Evolutionary conservation across 1,284 basidiomycete species (phyloP), one percentile per base, ranked within the genome.

Genomic region (Coniophora puteana): DNA sequence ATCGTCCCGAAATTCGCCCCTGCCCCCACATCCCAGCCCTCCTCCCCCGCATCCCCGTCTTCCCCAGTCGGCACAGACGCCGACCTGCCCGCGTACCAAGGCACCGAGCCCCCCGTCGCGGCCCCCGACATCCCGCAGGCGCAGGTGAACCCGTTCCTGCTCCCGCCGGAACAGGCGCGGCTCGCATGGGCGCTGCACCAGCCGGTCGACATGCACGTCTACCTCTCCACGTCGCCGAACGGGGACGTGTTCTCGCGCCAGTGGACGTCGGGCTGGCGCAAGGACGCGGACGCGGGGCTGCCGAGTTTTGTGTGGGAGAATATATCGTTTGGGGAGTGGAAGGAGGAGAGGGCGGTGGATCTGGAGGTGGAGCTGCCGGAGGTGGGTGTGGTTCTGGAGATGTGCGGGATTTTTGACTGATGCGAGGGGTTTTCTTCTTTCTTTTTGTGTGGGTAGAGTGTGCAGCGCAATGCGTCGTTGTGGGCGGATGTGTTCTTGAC

Each of bases 401-500:
- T 30, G n/a, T 21, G 17, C 44, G 12, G n/a, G n/a, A n/a, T n/a
- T n/a, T n/a, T 17, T 27, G 36, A 41, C 5, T 38, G 23, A 21
- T 29, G 41, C 36, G 26, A 6, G 40, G 16, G 16, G n/a, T n/a
- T n/a, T n/a, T n/a, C n/a, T n/a, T n/a, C n/a, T n/a, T 12, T 38
- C 42, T 42, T 22, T 47, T 24, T 24, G 16, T 26, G 38, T 33
- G 22, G 35, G 25, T 46, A 93, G 84, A 72, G 69, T 33, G 93
- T 95, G 5, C 70, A 85, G 53, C 71, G 75, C 44, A 96, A 96
- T 57, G 86, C 81, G 11, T 81, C 83, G 5, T 61, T 92, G 38
- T 96, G 86, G 83, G 87, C 89, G 8, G 92, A 97, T 52, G 71
- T 96, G 8, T 85, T 90, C 54, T 68, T 98, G 7, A 75, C 84